phyloP scores from a whole-genome alignment of 2,329 filamentous ascomycete genomes.

The Ambrosiella cleistominuta region DNA sequence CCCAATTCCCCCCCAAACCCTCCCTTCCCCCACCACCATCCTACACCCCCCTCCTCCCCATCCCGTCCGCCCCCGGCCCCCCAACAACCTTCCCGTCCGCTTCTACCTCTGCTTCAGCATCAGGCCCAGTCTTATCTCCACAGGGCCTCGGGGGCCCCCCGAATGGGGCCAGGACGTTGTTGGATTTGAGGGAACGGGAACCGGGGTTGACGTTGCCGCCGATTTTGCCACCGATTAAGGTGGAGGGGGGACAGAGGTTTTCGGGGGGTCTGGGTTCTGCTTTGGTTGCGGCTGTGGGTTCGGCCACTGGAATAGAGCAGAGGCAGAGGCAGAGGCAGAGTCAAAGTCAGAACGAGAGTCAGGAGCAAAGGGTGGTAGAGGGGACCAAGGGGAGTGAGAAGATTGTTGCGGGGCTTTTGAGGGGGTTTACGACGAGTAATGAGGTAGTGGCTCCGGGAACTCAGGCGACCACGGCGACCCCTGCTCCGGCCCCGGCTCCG shows the following conservation, averaged over 20 bases:
- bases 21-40: neutral
- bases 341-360: neutral
- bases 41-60: neutral
- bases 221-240: neutral
- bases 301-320: neutral
- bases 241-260: neutral
- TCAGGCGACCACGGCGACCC: neutral
- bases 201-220: neutral
- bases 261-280: neutral
- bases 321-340: neutral
- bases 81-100: neutral
- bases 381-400: neutral
- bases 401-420: neutral
- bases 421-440: neutral
- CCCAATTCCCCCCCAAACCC: neutral
- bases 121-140: too few relatives aligned
- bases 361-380: neutral
- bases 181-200: neutral
- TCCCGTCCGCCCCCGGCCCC: neutral
- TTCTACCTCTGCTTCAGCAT: neutral
- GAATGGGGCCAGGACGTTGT: too few relatives aligned
- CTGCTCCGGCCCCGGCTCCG: neutral
- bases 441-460: neutral
- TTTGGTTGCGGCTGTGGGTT: neutral
- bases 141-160: too few relatives aligned